A percentile compares a stretch with the other conserved stretches of the same genome.
These are phyloP conservation scores for Candida schatavii DNA, from an alignment of 805 yeast species.

Conservation along the genomic window DNA sequence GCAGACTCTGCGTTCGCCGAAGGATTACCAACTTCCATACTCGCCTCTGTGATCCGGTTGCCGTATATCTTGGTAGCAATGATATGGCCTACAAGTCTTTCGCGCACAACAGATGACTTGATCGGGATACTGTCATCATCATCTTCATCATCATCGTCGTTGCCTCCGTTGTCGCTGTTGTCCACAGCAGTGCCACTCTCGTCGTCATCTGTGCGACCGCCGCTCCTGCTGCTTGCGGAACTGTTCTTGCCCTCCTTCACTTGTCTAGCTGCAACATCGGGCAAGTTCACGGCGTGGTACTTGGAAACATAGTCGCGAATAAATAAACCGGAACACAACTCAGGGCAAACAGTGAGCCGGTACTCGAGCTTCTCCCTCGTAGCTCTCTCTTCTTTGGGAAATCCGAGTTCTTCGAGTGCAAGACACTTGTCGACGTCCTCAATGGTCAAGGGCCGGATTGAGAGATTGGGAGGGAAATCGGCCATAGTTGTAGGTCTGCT, in stretches of 20 bases:
- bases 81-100: constrained; percentile 75
- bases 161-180: constrained; percentile 26
- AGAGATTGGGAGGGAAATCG: constrained; percentile 45
- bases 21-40: constrained; percentile 63
- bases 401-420: constrained; percentile 64
- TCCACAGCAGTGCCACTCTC: constrained; percentile 15
- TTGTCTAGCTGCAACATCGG: constrained; percentile 35
- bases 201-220: constrained; percentile 6
- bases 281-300: constrained; percentile 41
- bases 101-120: constrained; percentile 51
- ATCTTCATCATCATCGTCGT: constrained; percentile 22
- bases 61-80: constrained; percentile 68
- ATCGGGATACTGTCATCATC: constrained; percentile 41
- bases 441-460: constrained; percentile 73
- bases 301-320: constrained; percentile 59
- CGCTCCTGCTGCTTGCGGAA: background rate
- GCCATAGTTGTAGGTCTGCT: constrained; percentile 27
- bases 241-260: constrained; percentile 20
- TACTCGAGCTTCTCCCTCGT: constrained; percentile 59
- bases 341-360: constrained; percentile 82
- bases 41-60: constrained; percentile 48
- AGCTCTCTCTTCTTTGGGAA: constrained; percentile 69
- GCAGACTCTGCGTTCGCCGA: too few relatives aligned
- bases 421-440: constrained; percentile 65
- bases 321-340: constrained; percentile 84